Percentiles rank a stretch among this genome's conserved stretches.
phyloP scores from a whole-genome alignment of 1,284 basidiomycete genomes.

The Microbotryum violaceum region DNA sequence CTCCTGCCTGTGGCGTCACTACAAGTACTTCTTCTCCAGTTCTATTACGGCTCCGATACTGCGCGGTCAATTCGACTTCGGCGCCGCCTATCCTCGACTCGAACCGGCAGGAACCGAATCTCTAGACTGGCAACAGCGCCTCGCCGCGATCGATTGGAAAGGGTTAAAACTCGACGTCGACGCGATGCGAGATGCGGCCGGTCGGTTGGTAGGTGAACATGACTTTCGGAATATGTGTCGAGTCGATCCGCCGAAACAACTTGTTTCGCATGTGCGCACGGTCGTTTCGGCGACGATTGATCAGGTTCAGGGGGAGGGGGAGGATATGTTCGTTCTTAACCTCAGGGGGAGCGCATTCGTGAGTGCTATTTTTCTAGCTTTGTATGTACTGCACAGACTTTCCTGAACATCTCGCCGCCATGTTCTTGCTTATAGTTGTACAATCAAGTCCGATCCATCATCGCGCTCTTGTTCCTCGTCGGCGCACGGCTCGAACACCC shows the following conservation, averaged over 20 bases:
- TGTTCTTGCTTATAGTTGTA: slow-evolving; percentile 60
- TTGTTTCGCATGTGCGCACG: slow-evolving; percentile 63
- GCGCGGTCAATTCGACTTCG: slow-evolving; percentile 21
- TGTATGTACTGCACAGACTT: neutral
- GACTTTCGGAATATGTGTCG: slow-evolving; percentile 96
- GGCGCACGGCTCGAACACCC: slow-evolving; percentile 73
- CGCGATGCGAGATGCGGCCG: slow-evolving; percentile 70
- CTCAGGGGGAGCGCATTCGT: slow-evolving; percentile 30
- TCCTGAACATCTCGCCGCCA: slow-evolving; percentile 62
- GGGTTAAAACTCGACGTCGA: slow-evolving; percentile 55
- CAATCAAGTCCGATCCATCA: slow-evolving; percentile 95
- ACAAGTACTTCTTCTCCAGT: slow-evolving; percentile 87
- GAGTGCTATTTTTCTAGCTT: neutral
- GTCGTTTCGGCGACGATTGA: slow-evolving; percentile 60
- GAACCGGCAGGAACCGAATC: neutral
- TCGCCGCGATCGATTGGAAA: slow-evolving; percentile 40
- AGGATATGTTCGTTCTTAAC: slow-evolving; percentile 30
- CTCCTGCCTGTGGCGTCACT: slow-evolving; percentile 79
- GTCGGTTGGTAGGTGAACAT: slow-evolving; percentile 72
- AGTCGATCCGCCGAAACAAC: slow-evolving; percentile 88
- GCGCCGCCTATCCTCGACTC: slow-evolving; percentile 15
- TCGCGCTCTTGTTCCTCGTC: slow-evolving; percentile 83
- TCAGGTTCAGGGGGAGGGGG: slow-evolving; percentile 30
- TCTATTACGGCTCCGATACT: slow-evolving; percentile 13
- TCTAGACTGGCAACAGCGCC: slow-evolving; percentile 25